phyloP scores from a whole-genome alignment of 345 rosid species.

The Gossypium mustelinum region DNA sequence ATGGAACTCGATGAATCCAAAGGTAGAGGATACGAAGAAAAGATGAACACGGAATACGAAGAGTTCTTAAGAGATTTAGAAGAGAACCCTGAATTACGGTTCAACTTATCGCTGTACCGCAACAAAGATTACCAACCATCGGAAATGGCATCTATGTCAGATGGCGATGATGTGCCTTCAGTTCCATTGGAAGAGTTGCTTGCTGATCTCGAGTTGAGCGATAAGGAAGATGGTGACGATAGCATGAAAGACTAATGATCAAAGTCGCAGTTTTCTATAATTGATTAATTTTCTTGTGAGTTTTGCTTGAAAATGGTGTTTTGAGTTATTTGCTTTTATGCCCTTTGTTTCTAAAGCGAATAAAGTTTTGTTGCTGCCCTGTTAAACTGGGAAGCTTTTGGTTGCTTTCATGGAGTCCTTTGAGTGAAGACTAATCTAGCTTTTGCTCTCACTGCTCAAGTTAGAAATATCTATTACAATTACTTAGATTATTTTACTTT shows the following conservation, averaged over 20 bases:
- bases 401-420: too few relatives aligned
- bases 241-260: conserved; percentile 38
- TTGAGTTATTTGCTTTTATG: background rate
- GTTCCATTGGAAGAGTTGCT: background rate
- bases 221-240: conserved; percentile 19
- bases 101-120: conserved; percentile 42
- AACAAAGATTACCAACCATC: conserved; percentile 53
- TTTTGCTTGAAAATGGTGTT: background rate
- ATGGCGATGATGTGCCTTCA: conserved; percentile 38
- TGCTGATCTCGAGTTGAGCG: background rate
- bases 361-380: background rate
- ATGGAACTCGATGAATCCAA: conserved; percentile 53
- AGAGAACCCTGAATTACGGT: conserved; percentile 53
- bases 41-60: conserved; percentile 39
- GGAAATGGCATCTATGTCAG: conserved; percentile 28
- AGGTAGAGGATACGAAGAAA: conserved; percentile 39
- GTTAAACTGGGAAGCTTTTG: background rate
- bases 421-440: too few relatives aligned
- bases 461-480: too few relatives aligned
- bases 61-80: conserved; percentile 55
- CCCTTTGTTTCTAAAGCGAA: background rate
- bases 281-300: background rate
- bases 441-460: too few relatives aligned
- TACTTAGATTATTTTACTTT: too few relatives aligned
- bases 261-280: background rate